These are phyloP conservation scores for Erythrobasidium yunnanense DNA, from an alignment of 768 basidiomycete species.

Conservation along the genomic window DNA sequence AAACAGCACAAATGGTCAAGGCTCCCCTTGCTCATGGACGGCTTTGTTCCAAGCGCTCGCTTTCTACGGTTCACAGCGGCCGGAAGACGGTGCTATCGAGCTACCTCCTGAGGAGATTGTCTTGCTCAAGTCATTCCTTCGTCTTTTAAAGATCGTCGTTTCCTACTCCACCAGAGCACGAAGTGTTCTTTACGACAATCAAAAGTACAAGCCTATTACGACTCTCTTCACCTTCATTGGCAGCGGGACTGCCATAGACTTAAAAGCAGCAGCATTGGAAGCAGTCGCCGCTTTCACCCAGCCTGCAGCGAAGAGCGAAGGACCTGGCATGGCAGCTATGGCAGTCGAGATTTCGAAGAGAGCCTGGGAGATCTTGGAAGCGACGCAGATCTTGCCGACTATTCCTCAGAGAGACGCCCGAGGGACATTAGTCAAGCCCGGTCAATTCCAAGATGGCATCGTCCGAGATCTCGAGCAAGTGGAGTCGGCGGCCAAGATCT, in stretches of 20 bases:
- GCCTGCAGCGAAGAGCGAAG: constrained; percentile 45
- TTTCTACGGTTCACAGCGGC: constrained; percentile 57
- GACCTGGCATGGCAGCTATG: constrained; percentile 46
- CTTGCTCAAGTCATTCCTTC: constrained; percentile 68
- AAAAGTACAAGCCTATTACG: constrained; percentile 68
- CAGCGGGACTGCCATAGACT: constrained; percentile 70
- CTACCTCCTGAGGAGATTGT: constrained; percentile 59
- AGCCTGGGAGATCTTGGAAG: constrained; percentile 76
- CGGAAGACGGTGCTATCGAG: constrained; percentile 32
- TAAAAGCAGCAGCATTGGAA: constrained; percentile 75
- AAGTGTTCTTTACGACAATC: constrained; percentile 61
- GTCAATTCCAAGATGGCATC: constrained; percentile 50
- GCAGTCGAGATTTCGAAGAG: constrained; percentile 71
- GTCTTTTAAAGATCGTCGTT: constrained; percentile 64
- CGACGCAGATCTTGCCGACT: constrained; percentile 53
- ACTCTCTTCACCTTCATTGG: constrained; percentile 68
- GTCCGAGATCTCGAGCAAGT: constrained; percentile 79
- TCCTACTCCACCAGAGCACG: constrained; percentile 66
- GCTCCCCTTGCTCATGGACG: constrained; percentile 64
- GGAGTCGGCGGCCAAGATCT: constrained; percentile 63
- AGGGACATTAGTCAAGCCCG: constrained; percentile 23
- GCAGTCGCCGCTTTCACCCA: constrained; percentile 71
- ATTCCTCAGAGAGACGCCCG: constrained; percentile 42
- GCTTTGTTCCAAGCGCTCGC: constrained; percentile 65
- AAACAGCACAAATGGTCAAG: constrained; percentile 46